Conservation (phyloP, 2,329 filamentous ascomycete species). For the Ophiostoma tasmaniense region DNA sequence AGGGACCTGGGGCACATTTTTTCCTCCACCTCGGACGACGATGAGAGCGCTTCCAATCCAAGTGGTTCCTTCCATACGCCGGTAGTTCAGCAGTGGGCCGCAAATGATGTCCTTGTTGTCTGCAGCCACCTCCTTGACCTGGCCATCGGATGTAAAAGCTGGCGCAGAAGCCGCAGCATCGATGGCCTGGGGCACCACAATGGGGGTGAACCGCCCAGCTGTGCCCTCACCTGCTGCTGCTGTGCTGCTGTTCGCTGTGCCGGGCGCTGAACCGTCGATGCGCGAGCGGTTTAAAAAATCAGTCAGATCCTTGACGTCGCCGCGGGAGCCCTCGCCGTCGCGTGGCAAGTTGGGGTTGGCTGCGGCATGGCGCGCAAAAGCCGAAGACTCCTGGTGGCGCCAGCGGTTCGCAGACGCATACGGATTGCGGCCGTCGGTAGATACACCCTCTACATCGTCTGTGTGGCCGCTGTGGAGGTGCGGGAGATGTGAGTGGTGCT, state of each 20-base stretch:
- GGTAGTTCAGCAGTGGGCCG: constrained; percentile 71
- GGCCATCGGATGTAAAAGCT: neutral
- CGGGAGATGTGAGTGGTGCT: constrained; percentile 9
- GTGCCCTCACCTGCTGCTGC: neutral
- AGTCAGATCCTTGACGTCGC: constrained; percentile 43
- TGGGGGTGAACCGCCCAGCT: constrained; percentile 15
- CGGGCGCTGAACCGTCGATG: constrained; percentile 26
- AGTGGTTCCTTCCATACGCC: constrained; percentile 55
- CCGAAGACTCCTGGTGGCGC: constrained; percentile 55
- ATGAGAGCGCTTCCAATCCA: constrained; percentile 86
- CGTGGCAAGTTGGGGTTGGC: constrained; percentile 27
- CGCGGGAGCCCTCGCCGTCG: constrained; percentile 34
- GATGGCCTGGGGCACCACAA: constrained; percentile 13
- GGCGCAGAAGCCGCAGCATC: constrained; percentile 1
- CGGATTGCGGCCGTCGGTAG: constrained; percentile 38
- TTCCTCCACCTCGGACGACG: constrained; percentile 64
- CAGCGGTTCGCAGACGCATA: constrained; percentile 50
- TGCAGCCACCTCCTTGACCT: constrained; percentile 12
- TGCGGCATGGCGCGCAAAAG: constrained; percentile 44
- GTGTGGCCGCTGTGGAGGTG: constrained; percentile 4
- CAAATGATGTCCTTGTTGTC: constrained; percentile 56
- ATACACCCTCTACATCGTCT: constrained; percentile 24
- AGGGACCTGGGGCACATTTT: constrained; percentile 50
- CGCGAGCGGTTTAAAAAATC: constrained; percentile 49
- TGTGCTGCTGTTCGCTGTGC: neutral